These are phyloP conservation scores for Stagonosporopsis cucurbitacearum DNA, from an alignment of 2,329 filamentous ascomycete genomes.

Conservation along the genomic window DNA sequence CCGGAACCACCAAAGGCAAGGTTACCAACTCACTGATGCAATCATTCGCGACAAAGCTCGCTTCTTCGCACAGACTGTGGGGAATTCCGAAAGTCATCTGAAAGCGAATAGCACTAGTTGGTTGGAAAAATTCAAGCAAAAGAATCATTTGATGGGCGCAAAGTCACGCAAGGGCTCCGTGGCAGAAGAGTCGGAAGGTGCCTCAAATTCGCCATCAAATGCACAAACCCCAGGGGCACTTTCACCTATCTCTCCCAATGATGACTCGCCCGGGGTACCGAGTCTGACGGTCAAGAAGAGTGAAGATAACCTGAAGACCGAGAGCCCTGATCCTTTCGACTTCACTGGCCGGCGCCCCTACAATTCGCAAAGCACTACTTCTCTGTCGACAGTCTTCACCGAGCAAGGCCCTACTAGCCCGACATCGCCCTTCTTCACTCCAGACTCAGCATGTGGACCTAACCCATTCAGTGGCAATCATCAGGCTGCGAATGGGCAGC, in stretches of 20 bases:
- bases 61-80: conserved; percentile 78
- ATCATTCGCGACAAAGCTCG: conserved; percentile 84
- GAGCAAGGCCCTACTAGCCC: conserved; percentile 76
- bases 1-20: conserved; percentile 78
- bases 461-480: conserved; percentile 67
- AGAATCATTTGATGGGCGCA: conserved; percentile 69
- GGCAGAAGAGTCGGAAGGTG: conserved; percentile 71
- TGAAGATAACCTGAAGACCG: conserved; percentile 69
- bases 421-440: conserved; percentile 78
- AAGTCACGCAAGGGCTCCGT: conserved; percentile 62
- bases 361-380: conserved; percentile 70
- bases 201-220: conserved; percentile 62
- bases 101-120: conserved; percentile 77
- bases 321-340: conserved; percentile 65
- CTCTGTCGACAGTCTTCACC: conserved; percentile 71
- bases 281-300: conserved; percentile 68
- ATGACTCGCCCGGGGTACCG: conserved; percentile 72
- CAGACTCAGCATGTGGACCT: conserved; percentile 68
- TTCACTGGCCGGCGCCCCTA: conserved; percentile 67
- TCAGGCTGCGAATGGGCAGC: conserved; percentile 56
- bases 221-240: conserved; percentile 69
- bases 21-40: conserved; percentile 75
- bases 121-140: conserved; percentile 96
- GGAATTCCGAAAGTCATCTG: conserved; percentile 72
- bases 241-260: conserved; percentile 76